A percentile compares a stretch with the other conserved stretches of the same genome.
phyloP scores from a whole-genome alignment of 192 early-diverging fungal species.

The Pecoramyces ruminantium region DNA sequence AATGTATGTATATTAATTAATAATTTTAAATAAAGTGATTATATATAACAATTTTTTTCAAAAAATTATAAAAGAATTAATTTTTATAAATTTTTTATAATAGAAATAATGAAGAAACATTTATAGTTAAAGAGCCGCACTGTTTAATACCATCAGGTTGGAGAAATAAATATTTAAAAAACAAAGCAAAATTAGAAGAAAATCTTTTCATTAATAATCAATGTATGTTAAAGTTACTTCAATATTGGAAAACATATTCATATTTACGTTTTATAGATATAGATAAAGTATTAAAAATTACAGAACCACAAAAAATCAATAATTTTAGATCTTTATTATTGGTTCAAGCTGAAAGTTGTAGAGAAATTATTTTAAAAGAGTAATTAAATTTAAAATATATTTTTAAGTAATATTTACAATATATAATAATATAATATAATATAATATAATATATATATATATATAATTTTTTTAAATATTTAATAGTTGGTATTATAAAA shows the following conservation, averaged over 20 bases:
- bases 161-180: conserved; percentile 20
- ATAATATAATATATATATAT: too few species aligned
- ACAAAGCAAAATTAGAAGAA: conserved; percentile 19
- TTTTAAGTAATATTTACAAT: too few species aligned
- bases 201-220: conserved; percentile 20
- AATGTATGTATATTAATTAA: too few species aligned
- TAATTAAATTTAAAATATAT: too few species aligned
- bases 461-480: too few species aligned
- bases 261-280: conserved; percentile 20
- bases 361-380: conserved; percentile 28
- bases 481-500: conserved; percentile 1
- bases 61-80: too few species aligned
- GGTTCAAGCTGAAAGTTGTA: conserved; percentile 36
- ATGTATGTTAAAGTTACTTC: conserved; percentile 18
- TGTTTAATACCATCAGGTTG: conserved; percentile 26
- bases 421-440: too few species aligned
- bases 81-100: conserved; percentile 13
- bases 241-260: conserved; percentile 18
- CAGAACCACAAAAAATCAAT: conserved; percentile 21
- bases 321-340: conserved; percentile 28
- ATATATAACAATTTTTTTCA: too few species aligned
- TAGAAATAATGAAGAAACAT: conserved; percentile 9
- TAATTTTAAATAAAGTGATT: too few species aligned
- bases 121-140: background rate
- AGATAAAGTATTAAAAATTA: conserved; percentile 18